phyloP scores from a whole-genome alignment of 2,329 filamentous ascomycete genomes.

The Botrytis medusae region DNA sequence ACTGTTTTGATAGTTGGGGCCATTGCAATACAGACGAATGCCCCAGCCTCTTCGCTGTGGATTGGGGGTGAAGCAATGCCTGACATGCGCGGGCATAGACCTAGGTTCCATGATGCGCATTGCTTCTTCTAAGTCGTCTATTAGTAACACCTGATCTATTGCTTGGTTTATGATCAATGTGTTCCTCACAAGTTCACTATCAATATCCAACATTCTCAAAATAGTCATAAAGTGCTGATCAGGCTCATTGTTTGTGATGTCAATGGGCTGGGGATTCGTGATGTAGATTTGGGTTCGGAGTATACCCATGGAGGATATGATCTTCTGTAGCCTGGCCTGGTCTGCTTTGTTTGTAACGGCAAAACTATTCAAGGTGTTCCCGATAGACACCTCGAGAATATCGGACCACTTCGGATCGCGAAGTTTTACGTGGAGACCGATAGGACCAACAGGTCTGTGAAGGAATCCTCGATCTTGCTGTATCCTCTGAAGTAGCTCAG shows the following conservation, averaged over 20 bases:
- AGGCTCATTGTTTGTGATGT: slow-evolving; percentile 71
- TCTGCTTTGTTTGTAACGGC: slow-evolving; percentile 78
- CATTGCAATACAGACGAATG: slow-evolving; percentile 54
- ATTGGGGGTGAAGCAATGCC: slow-evolving; percentile 67
- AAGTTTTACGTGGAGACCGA: slow-evolving; percentile 76
- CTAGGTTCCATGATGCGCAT: slow-evolving; percentile 66
- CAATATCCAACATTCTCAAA: slow-evolving; percentile 76
- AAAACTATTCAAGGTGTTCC: slow-evolving; percentile 70
- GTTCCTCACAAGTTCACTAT: slow-evolving; percentile 74
- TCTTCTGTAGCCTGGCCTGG: slow-evolving; percentile 61
- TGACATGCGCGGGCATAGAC: slow-evolving; percentile 64
- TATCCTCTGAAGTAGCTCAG: slow-evolving; percentile 66
- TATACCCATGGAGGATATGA: slow-evolving; percentile 59
- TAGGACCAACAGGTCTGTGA: slow-evolving; percentile 75
- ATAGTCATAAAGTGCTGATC: slow-evolving; percentile 72
- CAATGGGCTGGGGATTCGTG: slow-evolving; percentile 54
- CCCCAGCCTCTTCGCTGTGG: slow-evolving; percentile 61
- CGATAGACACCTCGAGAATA: slow-evolving; percentile 76
- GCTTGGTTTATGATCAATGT: slow-evolving; percentile 78
- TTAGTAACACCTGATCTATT: slow-evolving; percentile 82
- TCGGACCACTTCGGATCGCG: slow-evolving; percentile 78
- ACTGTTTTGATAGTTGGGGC: slow-evolving; percentile 42
- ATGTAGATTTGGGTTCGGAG: slow-evolving; percentile 49
- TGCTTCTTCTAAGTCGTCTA: slow-evolving; percentile 66
- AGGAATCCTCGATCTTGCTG: slow-evolving; percentile 67